phyloP scores from a whole-genome alignment of 164 flowering plant genomes.

The Umbilicus rupestris region DNA sequence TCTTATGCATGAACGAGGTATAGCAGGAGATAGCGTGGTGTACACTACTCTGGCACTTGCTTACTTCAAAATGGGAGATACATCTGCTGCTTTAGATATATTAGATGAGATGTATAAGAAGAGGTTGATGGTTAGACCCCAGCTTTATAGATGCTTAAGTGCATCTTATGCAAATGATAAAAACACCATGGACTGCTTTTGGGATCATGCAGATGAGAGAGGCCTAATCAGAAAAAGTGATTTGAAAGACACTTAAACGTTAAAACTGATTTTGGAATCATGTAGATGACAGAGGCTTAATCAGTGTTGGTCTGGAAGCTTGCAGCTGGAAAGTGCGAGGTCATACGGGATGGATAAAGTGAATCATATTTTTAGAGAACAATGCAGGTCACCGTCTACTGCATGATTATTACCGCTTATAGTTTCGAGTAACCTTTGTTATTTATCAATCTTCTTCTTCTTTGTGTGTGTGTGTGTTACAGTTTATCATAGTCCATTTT shows the following conservation, averaged over 20 bases:
- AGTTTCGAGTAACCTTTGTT: background rate
- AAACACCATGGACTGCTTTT: constrained; percentile 32
- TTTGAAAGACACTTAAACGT: constrained; percentile 5
- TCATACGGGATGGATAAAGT: background rate
- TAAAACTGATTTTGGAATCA: background rate
- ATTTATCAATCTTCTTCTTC: background rate
- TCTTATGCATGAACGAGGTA: constrained; percentile 46
- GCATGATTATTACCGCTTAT: background rate
- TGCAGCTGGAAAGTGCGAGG: background rate
- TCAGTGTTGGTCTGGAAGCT: background rate
- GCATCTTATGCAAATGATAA: constrained; percentile 43
- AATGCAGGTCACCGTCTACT: background rate
- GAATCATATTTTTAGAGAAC: background rate
- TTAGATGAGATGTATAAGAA: constrained; percentile 59
- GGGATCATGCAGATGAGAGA: constrained; percentile 41
- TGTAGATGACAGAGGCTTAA: background rate
- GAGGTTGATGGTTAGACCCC: constrained; percentile 48
- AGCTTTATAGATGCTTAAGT: constrained; percentile 44
- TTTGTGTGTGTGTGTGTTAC: background rate
- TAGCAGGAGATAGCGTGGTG: constrained; percentile 59
- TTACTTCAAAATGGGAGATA: constrained; percentile 46
- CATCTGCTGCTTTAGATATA: constrained; percentile 29
- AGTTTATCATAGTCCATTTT: background rate
- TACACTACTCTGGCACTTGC: constrained; percentile 59
- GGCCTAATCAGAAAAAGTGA: constrained; percentile 42